Conservation (phyloP, 345 rosid genomes). For the Pelargonium nanum region DNA sequence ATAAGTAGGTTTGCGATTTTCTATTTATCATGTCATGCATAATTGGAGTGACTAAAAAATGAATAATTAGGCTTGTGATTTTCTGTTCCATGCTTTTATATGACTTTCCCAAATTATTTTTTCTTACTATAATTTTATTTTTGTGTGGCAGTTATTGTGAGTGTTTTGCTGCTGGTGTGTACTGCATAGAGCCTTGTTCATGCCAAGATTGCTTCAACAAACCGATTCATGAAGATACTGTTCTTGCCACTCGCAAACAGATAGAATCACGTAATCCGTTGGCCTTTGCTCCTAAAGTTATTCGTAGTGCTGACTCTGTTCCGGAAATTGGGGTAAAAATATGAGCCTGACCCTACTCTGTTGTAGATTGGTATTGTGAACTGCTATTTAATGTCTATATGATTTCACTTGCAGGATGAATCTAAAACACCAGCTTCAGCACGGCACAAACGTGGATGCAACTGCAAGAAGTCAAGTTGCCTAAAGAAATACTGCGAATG, state of each 20-base stretch:
- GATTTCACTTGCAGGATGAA: conserved; percentile 51
- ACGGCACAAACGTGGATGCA: conserved; percentile 94
- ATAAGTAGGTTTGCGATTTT: no score
- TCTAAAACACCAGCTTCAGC: conserved; percentile 89
- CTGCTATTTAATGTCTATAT: conserved; percentile 5
- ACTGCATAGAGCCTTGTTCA: conserved; percentile 86
- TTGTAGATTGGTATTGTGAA: conserved; percentile 6
- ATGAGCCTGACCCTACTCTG: not conserved
- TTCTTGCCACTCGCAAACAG: conserved; percentile 89
- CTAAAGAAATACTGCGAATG: conserved; percentile 97
- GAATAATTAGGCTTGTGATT: not conserved
- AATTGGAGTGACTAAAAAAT: no score
- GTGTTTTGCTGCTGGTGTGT: conserved; percentile 97
- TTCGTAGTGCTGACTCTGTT: conserved; percentile 46
- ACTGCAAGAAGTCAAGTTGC: conserved; percentile 94
- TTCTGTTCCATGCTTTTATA: not conserved
- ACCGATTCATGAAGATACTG: conserved; percentile 85
- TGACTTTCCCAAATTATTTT: not conserved
- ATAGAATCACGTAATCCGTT: conserved; percentile 94
- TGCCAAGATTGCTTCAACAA: conserved; percentile 94
- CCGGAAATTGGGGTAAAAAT: conserved; percentile 51
- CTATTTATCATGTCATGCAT: no score
- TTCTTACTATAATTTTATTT: not conserved
- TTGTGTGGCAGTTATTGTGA: conserved; percentile 73
- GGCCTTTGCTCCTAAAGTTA: conserved; percentile 99